These are phyloP conservation scores for Cytospora schulzeri DNA, from an alignment of 2,329 filamentous ascomycete species.

Conservation along the genomic window DNA sequence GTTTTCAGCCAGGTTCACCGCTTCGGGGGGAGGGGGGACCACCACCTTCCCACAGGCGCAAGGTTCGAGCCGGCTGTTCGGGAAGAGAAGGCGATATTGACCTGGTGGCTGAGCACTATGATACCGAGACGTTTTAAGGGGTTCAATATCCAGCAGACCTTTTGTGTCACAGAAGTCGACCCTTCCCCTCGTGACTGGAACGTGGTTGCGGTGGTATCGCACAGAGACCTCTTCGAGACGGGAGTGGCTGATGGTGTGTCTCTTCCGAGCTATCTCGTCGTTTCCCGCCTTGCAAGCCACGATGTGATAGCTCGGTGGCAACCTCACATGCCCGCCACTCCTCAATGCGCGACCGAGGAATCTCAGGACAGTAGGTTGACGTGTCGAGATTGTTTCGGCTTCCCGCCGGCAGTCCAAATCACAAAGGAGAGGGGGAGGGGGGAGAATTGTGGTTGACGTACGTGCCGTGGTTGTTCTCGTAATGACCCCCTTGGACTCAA, in stretches of 20 bases:
- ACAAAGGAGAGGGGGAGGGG: not conserved
- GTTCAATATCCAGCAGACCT: not conserved
- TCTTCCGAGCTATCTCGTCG: not conserved
- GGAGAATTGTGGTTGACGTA: not conserved
- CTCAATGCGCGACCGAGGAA: not conserved
- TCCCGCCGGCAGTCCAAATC: no score
- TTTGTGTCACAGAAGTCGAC: not conserved
- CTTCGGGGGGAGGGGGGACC: not conserved
- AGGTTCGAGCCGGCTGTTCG: not conserved
- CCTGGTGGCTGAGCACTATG: not conserved
- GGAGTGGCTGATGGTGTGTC: not conserved
- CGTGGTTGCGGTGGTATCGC: not conserved
- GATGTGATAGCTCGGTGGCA: not conserved
- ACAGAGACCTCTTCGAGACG: not conserved
- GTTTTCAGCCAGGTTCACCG: not conserved
- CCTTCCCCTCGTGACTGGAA: not conserved
- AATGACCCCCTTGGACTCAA: not conserved
- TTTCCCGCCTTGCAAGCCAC: slow-evolving; percentile 10
- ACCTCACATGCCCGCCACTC: not conserved
- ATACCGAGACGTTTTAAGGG: not conserved
- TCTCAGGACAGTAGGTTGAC: not conserved
- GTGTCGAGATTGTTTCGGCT: not conserved
- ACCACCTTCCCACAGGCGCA: no score
- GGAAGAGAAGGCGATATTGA: not conserved
- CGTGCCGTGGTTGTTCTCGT: no score